Percentiles rank a stretch among this genome's conserved stretches.
Conservation (phyloP, 805 yeast genomes). For the Wickerhamomyces hampshirensis region DNA sequence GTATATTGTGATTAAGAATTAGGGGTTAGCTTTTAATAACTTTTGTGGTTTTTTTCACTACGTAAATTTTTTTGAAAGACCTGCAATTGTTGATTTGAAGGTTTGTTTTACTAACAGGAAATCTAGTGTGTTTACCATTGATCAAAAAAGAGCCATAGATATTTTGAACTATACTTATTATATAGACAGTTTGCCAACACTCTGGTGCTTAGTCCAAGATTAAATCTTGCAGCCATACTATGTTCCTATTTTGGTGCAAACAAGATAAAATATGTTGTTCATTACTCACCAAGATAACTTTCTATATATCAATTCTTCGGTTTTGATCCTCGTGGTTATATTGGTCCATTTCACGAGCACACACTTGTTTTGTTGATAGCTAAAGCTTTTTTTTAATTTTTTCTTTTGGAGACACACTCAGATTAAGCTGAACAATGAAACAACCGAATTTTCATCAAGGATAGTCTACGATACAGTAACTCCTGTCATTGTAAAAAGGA, state of each 20-base stretch:
- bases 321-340: conserved; percentile 34
- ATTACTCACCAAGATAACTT: conserved; percentile 67
- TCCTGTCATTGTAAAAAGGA: too few species aligned
- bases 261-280: conserved; percentile 54
- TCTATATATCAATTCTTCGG: conserved; percentile 16
- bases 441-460: too few species aligned
- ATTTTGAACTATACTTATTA: too few species aligned
- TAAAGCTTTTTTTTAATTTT: too few species aligned
- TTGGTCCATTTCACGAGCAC: conserved; percentile 68
- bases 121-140: not conserved
- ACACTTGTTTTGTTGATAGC: too few species aligned
- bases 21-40: not conserved
- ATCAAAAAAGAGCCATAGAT: conserved; percentile 1
- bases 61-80: not conserved
- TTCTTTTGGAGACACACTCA: too few species aligned
- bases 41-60: not conserved
- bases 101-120: not conserved
- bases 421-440: too few species aligned
- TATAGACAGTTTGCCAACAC: conserved; percentile 74
- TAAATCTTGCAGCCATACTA: conserved; percentile 40
- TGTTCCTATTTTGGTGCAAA: conserved; percentile 91
- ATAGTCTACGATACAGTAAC: too few species aligned
- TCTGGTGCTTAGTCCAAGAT: conserved; percentile 66
- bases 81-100: not conserved
- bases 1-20: conserved; percentile 17